Conservation (phyloP, 176 grass and related monocot genomes). For the Elaeis guineensis region DNA sequence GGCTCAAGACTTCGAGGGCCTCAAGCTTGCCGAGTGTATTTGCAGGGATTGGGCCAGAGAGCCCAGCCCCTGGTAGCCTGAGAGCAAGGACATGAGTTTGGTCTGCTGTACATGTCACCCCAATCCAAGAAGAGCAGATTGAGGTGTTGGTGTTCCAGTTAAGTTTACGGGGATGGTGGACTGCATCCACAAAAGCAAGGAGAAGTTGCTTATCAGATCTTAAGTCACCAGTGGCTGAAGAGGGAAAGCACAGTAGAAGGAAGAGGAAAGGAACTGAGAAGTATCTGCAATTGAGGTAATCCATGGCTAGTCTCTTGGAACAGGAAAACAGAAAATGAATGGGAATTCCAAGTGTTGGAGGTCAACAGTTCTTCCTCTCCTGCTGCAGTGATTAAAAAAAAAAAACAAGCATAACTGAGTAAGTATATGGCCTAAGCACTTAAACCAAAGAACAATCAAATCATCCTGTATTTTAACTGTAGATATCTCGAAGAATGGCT, state of each 20-base stretch:
- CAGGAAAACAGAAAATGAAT: neutral
- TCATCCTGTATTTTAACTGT: neutral
- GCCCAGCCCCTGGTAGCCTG: slow-evolving; percentile 69
- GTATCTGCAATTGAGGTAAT: slow-evolving; percentile 14
- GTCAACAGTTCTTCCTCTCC: neutral
- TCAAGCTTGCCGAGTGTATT: slow-evolving; percentile 74
- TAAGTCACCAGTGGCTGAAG: slow-evolving; percentile 33
- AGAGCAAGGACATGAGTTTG: slow-evolving; percentile 43
- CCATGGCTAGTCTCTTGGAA: slow-evolving; percentile 14
- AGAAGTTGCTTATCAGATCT: slow-evolving; percentile 79
- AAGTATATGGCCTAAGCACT: neutral
- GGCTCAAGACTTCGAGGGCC: slow-evolving; percentile 71
- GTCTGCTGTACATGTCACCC: slow-evolving; percentile 56
- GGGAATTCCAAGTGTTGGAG: neutral
- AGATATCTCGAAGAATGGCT: neutral
- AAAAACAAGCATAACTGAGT: neutral
- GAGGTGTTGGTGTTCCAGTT: slow-evolving; percentile 62
- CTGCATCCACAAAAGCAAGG: slow-evolving; percentile 57
- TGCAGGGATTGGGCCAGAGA: slow-evolving; percentile 61
- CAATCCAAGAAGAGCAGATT: slow-evolving; percentile 80
- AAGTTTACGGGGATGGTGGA: slow-evolving; percentile 50
- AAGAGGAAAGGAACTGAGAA: slow-evolving; percentile 25
- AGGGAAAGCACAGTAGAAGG: slow-evolving; percentile 31
- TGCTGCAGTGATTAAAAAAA: slow-evolving; percentile 4
- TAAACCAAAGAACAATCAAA: slow-evolving; percentile 1